phyloP scores from a whole-genome alignment of 805 yeast species.

The Yueomyces sp. region DNA sequence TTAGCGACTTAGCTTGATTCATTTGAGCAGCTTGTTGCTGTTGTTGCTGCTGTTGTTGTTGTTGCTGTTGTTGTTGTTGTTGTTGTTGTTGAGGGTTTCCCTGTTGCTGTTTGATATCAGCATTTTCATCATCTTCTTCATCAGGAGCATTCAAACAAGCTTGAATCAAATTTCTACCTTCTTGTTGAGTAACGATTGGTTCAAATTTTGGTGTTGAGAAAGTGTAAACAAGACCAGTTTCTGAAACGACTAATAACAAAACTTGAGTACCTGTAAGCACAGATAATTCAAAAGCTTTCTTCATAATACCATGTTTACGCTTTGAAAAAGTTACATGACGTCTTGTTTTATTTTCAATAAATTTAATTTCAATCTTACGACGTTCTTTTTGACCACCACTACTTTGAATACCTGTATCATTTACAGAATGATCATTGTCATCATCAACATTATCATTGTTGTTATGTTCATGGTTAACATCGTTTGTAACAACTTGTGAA shows the following conservation, averaged over 20 bases:
- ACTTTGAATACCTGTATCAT: neutral
- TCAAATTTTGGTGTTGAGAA: constrained; percentile 98
- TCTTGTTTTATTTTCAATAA: constrained; percentile 93
- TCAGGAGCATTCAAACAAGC: constrained; percentile 97
- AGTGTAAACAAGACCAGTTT: constrained; percentile 96
- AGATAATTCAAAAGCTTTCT: constrained; percentile 95
- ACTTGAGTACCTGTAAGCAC: constrained; percentile 98
- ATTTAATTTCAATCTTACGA: constrained; percentile 92
- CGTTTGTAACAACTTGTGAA: neutral
- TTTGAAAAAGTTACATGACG: constrained; percentile 96
- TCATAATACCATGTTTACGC: constrained; percentile 98
- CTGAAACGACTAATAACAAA: constrained; percentile 83
- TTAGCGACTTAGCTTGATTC: constrained; percentile 1
- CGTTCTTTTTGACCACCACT: constrained; percentile 31
- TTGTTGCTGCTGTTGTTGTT: constrained; percentile 17
- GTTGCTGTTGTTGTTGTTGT: constrained; percentile 18
- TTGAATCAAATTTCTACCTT: constrained; percentile 92
- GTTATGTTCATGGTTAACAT: neutral
- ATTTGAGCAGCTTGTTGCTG: neutral
- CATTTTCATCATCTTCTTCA: constrained; percentile 40
- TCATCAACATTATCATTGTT: neutral
- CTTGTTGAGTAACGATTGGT: constrained; percentile 93
- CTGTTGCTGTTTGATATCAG: constrained; percentile 14
- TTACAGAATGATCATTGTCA: neutral
- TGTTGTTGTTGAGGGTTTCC: neutral